Conservation (phyloP, 2,329 filamentous ascomycete genomes). For the Cladosporium velox region DNA sequence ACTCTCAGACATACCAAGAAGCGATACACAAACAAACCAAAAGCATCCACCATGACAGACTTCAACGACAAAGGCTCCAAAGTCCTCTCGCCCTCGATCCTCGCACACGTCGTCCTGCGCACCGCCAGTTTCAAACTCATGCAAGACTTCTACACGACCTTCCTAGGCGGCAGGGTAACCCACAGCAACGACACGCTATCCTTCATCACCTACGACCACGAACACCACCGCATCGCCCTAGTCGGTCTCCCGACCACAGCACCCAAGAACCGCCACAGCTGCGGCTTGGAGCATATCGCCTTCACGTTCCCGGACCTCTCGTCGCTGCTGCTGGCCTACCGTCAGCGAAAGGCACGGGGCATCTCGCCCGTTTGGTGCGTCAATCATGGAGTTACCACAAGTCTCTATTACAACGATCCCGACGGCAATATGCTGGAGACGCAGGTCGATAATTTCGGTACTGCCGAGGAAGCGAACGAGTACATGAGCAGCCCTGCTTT, state of each 20-base stretch:
- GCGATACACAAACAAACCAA: neutral
- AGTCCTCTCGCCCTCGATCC: conserved; percentile 25
- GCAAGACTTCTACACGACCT: conserved; percentile 31
- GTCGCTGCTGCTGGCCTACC: conserved; percentile 28
- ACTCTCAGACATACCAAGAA: neutral
- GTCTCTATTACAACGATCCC: conserved; percentile 32
- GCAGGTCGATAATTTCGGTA: conserved; percentile 31
- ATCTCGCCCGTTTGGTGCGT: conserved; percentile 30
- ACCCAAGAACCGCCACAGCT: conserved; percentile 22
- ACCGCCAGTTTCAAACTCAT: conserved; percentile 30
- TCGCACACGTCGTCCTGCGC: conserved; percentile 35
- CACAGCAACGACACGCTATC: conserved; percentile 25
- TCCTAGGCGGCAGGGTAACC: conserved; percentile 28
- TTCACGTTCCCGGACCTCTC: conserved; percentile 30
- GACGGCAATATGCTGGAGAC: conserved; percentile 29
- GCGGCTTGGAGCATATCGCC: conserved; percentile 32
- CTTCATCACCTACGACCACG: conserved; percentile 35
- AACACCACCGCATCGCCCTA: conserved; percentile 34
- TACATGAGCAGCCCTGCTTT: conserved; percentile 46
- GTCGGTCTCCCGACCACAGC: conserved; percentile 22
- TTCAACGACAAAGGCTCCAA: conserved; percentile 23
- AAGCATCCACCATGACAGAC: conserved; percentile 14
- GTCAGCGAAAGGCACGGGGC: conserved; percentile 27
- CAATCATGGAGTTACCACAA: conserved; percentile 31
- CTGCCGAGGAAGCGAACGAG: conserved; percentile 38